Conservation (phyloP, 2,329 filamentous ascomycete genomes). For the Fusarium sp. region DNA sequence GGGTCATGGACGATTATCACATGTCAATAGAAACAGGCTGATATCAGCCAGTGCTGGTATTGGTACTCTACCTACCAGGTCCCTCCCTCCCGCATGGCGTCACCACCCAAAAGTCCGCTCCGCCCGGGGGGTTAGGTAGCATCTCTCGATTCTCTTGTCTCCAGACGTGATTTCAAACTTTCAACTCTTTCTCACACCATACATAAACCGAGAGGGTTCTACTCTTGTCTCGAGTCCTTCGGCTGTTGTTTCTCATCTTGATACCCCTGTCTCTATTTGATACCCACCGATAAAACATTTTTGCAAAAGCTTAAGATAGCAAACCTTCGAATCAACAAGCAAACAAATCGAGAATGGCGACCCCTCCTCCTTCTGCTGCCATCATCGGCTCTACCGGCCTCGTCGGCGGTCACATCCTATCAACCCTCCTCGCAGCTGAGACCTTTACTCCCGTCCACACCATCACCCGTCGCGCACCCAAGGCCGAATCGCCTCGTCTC, state of each 20-base stretch:
- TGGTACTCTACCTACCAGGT: not conserved
- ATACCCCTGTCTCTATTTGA: conserved; percentile 10
- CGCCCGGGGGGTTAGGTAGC: not conserved
- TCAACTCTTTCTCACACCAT: not conserved
- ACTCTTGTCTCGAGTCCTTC: not conserved
- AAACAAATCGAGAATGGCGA: not conserved
- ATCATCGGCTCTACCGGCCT: conserved; percentile 76
- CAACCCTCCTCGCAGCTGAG: conserved; percentile 67
- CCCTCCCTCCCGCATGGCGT: conserved; percentile 1
- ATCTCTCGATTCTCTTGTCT: not conserved
- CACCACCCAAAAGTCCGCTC: conserved; percentile 3
- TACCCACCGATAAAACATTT: not conserved
- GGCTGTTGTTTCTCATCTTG: not conserved
- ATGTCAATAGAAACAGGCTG: not conserved
- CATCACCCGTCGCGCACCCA: conserved; percentile 75
- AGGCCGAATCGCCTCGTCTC: conserved; percentile 69
- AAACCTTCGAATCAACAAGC: not conserved
- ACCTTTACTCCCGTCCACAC: conserved; percentile 69
- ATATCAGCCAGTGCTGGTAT: not conserved
- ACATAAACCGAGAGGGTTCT: not conserved
- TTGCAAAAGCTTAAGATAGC: not conserved
- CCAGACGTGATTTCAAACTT: not conserved
- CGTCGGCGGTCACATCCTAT: conserved; percentile 80
- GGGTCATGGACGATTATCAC: not conserved
- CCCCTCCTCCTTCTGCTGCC: conserved; percentile 55